phyloP scores from a whole-genome alignment of 768 basidiomycete genomes.

The Paxillus ammoniavirescens region DNA sequence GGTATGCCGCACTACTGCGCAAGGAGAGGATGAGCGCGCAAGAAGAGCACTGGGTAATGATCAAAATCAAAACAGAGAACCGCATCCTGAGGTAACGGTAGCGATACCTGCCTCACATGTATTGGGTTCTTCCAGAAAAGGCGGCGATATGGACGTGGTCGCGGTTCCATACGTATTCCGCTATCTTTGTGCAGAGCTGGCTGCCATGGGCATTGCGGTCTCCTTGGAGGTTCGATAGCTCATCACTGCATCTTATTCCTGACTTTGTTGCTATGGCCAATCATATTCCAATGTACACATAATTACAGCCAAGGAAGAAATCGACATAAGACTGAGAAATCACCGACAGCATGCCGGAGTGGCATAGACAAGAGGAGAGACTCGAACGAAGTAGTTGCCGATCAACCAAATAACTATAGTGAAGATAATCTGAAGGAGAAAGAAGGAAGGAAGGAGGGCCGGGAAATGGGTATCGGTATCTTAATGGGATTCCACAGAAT shows the following conservation, averaged over 20 bases:
- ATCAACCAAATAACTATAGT: constrained; percentile 8
- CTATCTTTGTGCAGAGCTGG: constrained; percentile 92
- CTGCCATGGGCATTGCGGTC: constrained; percentile 97
- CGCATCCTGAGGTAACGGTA: constrained; percentile 55
- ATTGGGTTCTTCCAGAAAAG: constrained; percentile 55
- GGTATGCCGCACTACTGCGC: constrained; percentile 76
- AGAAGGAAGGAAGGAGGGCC: neutral
- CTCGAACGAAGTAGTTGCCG: constrained; percentile 7
- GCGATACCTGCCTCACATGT: constrained; percentile 68
- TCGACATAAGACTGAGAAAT: constrained; percentile 3
- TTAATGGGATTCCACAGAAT: constrained; percentile 12
- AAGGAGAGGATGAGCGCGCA: constrained; percentile 60
- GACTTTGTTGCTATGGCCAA: neutral
- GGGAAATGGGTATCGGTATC: constrained; percentile 8
- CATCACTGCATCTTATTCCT: neutral
- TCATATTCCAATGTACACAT: constrained; percentile 12
- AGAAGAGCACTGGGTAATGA: constrained; percentile 60
- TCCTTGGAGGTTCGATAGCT: constrained; percentile 71
- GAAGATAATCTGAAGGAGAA: neutral
- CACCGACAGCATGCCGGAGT: constrained; percentile 7
- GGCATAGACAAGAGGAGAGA: constrained; percentile 1
- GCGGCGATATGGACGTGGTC: constrained; percentile 89
- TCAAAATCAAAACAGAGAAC: constrained; percentile 40
- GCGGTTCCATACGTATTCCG: constrained; percentile 95
- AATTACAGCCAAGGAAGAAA: constrained; percentile 11